Evolutionary conservation across 768 basidiomycete genomes (phyloP), one percentile per base, ranked within the genome.

Genomic region (Heimioporus sp.): DNA sequence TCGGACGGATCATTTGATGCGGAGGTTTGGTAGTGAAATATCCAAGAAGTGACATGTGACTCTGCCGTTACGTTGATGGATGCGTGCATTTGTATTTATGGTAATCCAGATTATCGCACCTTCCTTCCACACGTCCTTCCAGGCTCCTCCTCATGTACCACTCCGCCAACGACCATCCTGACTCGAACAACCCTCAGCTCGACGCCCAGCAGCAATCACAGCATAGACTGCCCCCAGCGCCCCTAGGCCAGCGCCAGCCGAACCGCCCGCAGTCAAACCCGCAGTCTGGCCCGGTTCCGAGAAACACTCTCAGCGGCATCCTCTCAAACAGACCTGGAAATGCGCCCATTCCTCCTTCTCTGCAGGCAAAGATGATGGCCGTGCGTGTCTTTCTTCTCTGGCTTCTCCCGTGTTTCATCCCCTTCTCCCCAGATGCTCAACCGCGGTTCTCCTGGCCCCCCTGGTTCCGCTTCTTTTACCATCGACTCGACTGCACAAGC

Each of bases 341-440:
- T 17, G 86, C 86, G 0, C 86, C 88, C 43, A 90, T 98, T 55
- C 95, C 95, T 0, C 91, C 94, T 0, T 79, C 83, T 42, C 79
- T 98, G 41, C 93, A 94, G 66, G 92, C 90, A 55, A 97, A 93
- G 76, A 90, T 98, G 87, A 90, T 89, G 38, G 90, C 87, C 28
- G 92, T 95, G 66, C 60, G 82, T 76, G 39, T 13, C 32, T 19
- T 12, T 1, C 24, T 41, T 5, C 10, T 16, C 16, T 17, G 3
- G 21, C 40, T 16, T 15, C 13, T 9, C 49, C 58, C 46, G 32
- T 3, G 43, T 44, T 46, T 51, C 64, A 65, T 59, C 57, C 56
- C 58, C 43, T 13, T 30, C 35, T 32, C 47, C 57, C 44, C 68
- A 78, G 81, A 76, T 82, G 73, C 75, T 78, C 38, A 74, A 74